Conservation (phyloP, 2,329 filamentous ascomycete genomes). For the Gyromitra esculenta region DNA sequence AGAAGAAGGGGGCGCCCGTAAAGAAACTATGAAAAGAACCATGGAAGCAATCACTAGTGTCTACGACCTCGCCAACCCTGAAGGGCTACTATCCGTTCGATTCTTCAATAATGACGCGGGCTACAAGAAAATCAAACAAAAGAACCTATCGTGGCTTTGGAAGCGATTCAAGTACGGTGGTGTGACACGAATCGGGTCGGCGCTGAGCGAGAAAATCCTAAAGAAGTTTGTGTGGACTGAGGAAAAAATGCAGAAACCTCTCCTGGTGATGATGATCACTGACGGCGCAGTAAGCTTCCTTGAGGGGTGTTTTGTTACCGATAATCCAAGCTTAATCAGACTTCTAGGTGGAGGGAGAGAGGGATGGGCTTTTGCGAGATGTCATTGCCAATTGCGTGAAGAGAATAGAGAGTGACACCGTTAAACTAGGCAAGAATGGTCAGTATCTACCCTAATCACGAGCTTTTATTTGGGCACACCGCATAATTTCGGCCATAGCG, state of each 20-base stretch:
- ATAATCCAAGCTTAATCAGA: neutral
- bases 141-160: neutral
- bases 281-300: conserved; percentile 32
- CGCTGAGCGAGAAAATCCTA: conserved; percentile 27
- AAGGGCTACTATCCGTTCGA: conserved; percentile 29
- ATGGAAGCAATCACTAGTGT: conserved; percentile 13
- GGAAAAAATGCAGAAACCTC: conserved; percentile 20
- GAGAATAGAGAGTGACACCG: neutral
- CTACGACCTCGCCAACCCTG: conserved; percentile 4
- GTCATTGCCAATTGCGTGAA: neutral
- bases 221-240: conserved; percentile 4
- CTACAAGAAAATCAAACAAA: neutral
- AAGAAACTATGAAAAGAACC: conserved; percentile 1
- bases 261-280: conserved; percentile 36
- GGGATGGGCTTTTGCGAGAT: neutral
- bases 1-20: conserved; percentile 24
- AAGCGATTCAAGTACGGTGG: neutral
- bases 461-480: no score
- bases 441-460: no score
- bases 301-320: neutral
- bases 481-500: no score
- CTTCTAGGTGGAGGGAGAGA: neutral
- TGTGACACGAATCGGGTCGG: conserved; percentile 31
- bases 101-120: conserved; percentile 15
- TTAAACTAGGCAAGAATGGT: neutral